These are phyloP conservation scores for Platanus orientalis DNA, from an alignment of 164 flowering plant species.

Conservation along the genomic window DNA sequence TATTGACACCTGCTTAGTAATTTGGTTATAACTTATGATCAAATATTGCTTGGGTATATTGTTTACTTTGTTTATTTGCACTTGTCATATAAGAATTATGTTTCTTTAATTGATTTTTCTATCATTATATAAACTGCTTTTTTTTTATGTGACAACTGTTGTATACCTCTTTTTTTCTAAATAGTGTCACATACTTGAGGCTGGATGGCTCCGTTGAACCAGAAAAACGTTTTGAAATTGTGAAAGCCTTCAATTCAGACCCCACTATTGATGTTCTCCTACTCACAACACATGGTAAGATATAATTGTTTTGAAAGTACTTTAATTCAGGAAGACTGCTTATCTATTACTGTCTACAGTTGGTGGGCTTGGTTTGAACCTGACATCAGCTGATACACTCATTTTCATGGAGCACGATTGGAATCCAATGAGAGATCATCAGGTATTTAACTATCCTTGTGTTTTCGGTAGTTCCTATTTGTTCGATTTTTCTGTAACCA, in stretches of 20 bases:
- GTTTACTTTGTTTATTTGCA: too few relatives aligned
- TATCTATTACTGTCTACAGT: conserved; percentile 41
- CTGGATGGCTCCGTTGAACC: conserved; percentile 96
- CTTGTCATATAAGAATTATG: too few relatives aligned
- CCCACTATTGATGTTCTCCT: conserved; percentile 94
- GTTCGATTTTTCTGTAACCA: too few relatives aligned
- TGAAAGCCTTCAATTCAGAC: conserved; percentile 95
- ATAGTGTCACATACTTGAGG: conserved; percentile 89
- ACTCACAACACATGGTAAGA: conserved; percentile 93
- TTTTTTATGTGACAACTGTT: not conserved
- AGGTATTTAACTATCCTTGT: conserved; percentile 38
- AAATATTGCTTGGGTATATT: too few relatives aligned
- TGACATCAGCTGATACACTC: conserved; percentile 98
- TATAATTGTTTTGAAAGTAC: not conserved
- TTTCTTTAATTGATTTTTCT: not conserved
- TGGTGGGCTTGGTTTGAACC: conserved; percentile 97
- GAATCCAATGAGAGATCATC: conserved; percentile 99
- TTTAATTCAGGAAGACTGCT: conserved; percentile 4
- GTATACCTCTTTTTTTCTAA: conserved; percentile 11
- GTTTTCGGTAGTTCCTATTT: not conserved
- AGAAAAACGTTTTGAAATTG: conserved; percentile 93
- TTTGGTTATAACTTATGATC: too few relatives aligned
- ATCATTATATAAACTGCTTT: too few relatives aligned
- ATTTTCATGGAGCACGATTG: conserved; percentile 99
- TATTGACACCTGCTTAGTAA: too few relatives aligned